These are phyloP conservation scores for Plectranthus barbatus DNA, from an alignment of 257 asterid genomes.

Conservation along the genomic window DNA sequence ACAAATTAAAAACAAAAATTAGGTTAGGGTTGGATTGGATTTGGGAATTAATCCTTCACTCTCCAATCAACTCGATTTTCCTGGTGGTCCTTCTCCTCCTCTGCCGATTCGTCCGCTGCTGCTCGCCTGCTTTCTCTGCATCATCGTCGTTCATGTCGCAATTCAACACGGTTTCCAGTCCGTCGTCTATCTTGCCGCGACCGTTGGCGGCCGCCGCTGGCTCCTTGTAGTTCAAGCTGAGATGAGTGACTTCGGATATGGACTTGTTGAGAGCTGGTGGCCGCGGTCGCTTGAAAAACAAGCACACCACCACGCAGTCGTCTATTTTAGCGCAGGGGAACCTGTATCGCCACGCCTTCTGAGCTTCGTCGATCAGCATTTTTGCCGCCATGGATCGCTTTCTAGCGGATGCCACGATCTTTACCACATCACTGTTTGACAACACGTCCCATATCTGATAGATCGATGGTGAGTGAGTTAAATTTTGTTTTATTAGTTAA, in stretches of 20 bases:
- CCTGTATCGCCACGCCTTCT: conserved; percentile 63
- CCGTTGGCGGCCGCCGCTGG: background rate
- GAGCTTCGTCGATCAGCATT: conserved; percentile 49
- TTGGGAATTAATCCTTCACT: background rate
- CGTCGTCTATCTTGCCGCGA: conserved; percentile 44
- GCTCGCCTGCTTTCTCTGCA: background rate
- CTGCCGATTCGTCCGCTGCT: background rate
- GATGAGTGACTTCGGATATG: conserved; percentile 41
- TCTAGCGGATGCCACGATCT: conserved; percentile 49
- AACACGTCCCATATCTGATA: conserved; percentile 78
- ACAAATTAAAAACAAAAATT: background rate
- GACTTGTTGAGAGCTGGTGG: conserved; percentile 47
- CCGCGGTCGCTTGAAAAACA: conserved; percentile 63
- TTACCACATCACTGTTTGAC: conserved; percentile 60
- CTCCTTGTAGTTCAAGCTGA: conserved; percentile 45
- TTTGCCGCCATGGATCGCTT: conserved; percentile 60
- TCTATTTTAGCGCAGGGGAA: conserved; percentile 62
- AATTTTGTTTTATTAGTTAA: too few relatives aligned
- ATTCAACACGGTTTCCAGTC: conserved; percentile 71
- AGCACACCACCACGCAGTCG: conserved; percentile 62
- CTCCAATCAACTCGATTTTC: conserved; percentile 9
- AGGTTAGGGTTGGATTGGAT: too few relatives aligned
- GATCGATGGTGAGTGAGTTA: too few relatives aligned
- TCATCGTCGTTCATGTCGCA: conserved; percentile 22
- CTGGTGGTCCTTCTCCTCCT: conserved; percentile 15